phyloP scores from a whole-genome alignment of 2,329 filamentous ascomycete genomes.

The Neofusicoccum ribis region DNA sequence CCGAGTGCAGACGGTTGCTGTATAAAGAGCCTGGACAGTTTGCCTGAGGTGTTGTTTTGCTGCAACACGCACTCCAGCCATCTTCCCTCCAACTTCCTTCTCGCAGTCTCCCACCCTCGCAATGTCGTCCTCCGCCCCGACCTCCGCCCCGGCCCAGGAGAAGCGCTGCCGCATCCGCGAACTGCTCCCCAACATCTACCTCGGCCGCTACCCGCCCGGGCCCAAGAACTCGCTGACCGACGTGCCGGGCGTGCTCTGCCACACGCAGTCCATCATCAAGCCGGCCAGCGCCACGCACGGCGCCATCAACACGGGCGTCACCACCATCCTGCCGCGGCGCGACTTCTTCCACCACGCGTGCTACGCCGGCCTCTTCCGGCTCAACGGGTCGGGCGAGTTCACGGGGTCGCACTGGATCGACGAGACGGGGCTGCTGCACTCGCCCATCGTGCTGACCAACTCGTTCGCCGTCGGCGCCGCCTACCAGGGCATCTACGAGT shows the following conservation, averaged over 20 bases:
- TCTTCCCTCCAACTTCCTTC: no score
- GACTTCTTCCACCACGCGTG: slow-evolving; percentile 44
- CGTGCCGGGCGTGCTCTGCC: slow-evolving; percentile 45
- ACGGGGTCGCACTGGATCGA: slow-evolving; percentile 63
- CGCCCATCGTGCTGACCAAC: slow-evolving; percentile 62
- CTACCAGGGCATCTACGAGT: slow-evolving; percentile 61
- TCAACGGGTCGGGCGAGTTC: slow-evolving; percentile 66
- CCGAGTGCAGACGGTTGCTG: background rate
- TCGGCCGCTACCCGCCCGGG: slow-evolving; percentile 41
- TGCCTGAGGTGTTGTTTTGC: background rate
- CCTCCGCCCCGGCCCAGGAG: background rate
- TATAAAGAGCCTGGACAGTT: background rate
- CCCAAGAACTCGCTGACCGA: slow-evolving; percentile 47
- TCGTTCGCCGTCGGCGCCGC: slow-evolving; percentile 59
- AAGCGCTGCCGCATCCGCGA: slow-evolving; percentile 39
- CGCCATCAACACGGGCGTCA: slow-evolving; percentile 46
- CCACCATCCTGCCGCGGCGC: slow-evolving; percentile 45
- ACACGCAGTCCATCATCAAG: slow-evolving; percentile 40
- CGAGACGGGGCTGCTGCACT: slow-evolving; percentile 60
- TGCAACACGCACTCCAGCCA: background rate
- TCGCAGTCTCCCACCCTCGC: background rate
- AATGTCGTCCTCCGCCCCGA: background rate
- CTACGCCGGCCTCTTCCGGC: slow-evolving; percentile 54
- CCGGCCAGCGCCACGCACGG: slow-evolving; percentile 28
- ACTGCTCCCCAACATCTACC: slow-evolving; percentile 38